These are phyloP conservation scores for Scolecobasidium constrictum DNA, from an alignment of 2,329 filamentous ascomycete species.

Conservation along the genomic window DNA sequence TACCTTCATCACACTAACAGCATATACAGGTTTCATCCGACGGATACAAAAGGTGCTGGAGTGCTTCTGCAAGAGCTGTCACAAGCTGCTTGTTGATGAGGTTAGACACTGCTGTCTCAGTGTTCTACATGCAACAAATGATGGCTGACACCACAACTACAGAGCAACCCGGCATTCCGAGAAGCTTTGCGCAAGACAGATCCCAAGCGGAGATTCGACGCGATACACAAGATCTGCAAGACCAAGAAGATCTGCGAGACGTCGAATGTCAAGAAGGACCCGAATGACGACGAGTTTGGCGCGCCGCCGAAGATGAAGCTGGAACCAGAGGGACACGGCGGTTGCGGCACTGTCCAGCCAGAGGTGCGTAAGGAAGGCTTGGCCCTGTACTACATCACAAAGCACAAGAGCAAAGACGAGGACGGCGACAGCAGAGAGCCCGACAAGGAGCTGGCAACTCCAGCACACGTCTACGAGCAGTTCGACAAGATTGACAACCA, in stretches of 20 bases:
- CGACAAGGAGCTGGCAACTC: slow-evolving; percentile 73
- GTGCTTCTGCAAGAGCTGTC: slow-evolving; percentile 98
- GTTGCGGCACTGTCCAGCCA: slow-evolving; percentile 86
- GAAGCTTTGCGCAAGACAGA: slow-evolving; percentile 77
- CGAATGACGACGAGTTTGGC: slow-evolving; percentile 46
- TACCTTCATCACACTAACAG: too few species aligned
- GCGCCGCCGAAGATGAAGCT: slow-evolving; percentile 46
- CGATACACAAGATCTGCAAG: slow-evolving; percentile 87
- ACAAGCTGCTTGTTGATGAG: slow-evolving; percentile 93
- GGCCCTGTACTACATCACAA: slow-evolving; percentile 69
- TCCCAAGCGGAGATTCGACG: slow-evolving; percentile 87
- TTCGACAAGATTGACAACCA: slow-evolving; percentile 74
- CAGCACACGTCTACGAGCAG: slow-evolving; percentile 74
- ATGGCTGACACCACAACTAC: slow-evolving; percentile 48
- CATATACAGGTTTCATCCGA: slow-evolving; percentile 85
- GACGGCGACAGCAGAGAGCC: slow-evolving; percentile 52
- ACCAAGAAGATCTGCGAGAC: slow-evolving; percentile 76
- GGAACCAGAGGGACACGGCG: slow-evolving; percentile 54
- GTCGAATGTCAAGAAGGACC: slow-evolving; percentile 58
- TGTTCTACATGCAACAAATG: slow-evolving; percentile 43
- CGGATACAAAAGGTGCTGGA: slow-evolving; percentile 99
- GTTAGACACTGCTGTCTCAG: slow-evolving; percentile 68
- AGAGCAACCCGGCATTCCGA: slow-evolving; percentile 77
- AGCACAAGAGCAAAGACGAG: slow-evolving; percentile 50
- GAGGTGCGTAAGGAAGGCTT: slow-evolving; percentile 79